A percentile compares a stretch with the other conserved stretches of the same genome.
Evolutionary conservation across 805 yeast species (phyloP).

Genomic region (Hanseniaspora taiwanica): DNA sequence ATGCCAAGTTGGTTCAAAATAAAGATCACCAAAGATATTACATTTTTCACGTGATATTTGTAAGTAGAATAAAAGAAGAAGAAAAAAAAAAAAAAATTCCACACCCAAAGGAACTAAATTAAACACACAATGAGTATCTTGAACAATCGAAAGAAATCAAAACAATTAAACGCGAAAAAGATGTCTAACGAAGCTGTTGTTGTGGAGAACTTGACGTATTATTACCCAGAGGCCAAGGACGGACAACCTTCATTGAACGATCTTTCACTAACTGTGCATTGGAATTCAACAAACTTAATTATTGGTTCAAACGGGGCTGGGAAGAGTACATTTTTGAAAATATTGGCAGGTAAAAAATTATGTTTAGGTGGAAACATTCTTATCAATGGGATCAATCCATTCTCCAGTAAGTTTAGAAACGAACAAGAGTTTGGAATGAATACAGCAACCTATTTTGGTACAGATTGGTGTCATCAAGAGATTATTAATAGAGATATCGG

Average conservation of each 20-base stretch:
- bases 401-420: constrained; percentile 36
- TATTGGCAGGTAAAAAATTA: constrained; percentile 84
- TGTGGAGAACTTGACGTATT: constrained; percentile 53
- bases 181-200: constrained; percentile 35
- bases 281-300: constrained; percentile 63
- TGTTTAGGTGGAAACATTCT: constrained; percentile 56
- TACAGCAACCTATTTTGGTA: constrained; percentile 72
- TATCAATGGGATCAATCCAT: constrained; percentile 84
- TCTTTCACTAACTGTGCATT: constrained; percentile 46
- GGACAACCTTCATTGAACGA: constrained; percentile 54
- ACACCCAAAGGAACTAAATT: not conserved
- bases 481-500: constrained; percentile 86
- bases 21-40: too few relatives aligned
- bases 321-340: constrained; percentile 72
- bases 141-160: not conserved
- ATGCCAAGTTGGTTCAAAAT: too few relatives aligned
- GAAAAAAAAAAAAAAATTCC: too few relatives aligned
- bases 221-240: constrained; percentile 44
- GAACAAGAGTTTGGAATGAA: constrained; percentile 26
- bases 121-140: not conserved
- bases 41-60: too few relatives aligned
- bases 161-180: not conserved
- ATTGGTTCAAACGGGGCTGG: constrained; percentile 98
- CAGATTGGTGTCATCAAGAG: constrained; percentile 94
- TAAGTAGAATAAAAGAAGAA: too few relatives aligned